A percentile compares a stretch with the other conserved stretches of the same genome.
Evolutionary conservation across 2,329 filamentous ascomycete species (phyloP).

Genomic region (Fulvia fulva): DNA sequence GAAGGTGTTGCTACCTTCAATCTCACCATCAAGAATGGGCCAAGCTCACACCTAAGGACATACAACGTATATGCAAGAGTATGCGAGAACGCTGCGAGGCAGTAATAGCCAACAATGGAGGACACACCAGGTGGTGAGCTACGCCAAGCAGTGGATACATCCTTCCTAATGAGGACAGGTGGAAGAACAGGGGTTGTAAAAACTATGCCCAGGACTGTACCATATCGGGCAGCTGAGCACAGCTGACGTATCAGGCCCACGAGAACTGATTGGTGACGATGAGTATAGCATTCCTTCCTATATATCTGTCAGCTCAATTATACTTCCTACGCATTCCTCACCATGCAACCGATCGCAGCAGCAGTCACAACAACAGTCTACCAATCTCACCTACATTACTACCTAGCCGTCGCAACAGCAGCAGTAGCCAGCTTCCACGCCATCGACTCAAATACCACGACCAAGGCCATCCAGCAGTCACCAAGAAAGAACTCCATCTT

Average conservation of each 20-base stretch:
- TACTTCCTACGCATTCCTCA: not conserved
- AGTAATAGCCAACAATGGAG: no score
- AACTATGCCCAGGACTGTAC: no score
- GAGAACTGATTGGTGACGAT: not conserved
- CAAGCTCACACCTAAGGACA: no score
- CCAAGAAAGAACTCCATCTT: not conserved
- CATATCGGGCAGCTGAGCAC: not conserved
- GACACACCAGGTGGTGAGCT: no score
- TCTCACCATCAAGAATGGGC: no score
- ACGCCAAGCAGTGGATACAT: no score
- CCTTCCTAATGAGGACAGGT: no score
- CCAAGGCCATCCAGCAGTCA: not conserved
- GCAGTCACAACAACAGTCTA: conserved; percentile 2
- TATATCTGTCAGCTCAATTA: not conserved
- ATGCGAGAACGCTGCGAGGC: no score
- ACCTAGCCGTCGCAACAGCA: not conserved
- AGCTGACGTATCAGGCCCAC: not conserved
- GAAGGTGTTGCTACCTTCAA: no score
- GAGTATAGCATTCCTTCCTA: not conserved
- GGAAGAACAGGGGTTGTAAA: no score
- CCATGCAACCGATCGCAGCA: not conserved
- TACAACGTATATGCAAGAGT: no score
- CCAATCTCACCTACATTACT: conserved; percentile 1
- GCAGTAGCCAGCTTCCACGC: not conserved
- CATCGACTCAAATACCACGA: not conserved